Percentiles rank a stretch among this genome's conserved stretches.
phyloP scores from a whole-genome alignment of 805 yeast species.

The Starmerella kuoi region DNA sequence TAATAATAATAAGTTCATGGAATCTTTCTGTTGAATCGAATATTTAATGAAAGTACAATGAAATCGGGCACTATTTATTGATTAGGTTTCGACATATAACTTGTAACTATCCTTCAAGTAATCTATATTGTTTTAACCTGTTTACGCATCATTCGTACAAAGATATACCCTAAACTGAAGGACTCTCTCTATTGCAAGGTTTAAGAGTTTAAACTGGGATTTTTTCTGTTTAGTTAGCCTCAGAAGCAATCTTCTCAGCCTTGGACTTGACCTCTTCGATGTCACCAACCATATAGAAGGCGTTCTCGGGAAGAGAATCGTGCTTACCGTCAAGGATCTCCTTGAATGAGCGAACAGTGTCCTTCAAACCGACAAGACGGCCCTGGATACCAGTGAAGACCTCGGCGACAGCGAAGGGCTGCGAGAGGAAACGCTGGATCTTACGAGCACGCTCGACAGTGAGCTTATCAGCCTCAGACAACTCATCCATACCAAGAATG shows the following conservation, averaged over 20 bases:
- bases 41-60: too few species aligned
- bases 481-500: slow-evolving; percentile 99
- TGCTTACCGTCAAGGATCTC: slow-evolving; percentile 97
- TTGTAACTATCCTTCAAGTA: too few species aligned
- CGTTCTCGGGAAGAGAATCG: slow-evolving; percentile 97
- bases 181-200: slow-evolving; percentile 2
- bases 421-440: slow-evolving; percentile 99
- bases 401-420: slow-evolving; percentile 99
- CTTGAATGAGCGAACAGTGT: slow-evolving; percentile 87
- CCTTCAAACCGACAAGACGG: slow-evolving; percentile 91
- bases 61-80: too few species aligned
- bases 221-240: slow-evolving; percentile 26
- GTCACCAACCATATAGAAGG: slow-evolving; percentile 99
- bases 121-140: background rate
- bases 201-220: slow-evolving; percentile 1
- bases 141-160: background rate
- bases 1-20: too few species aligned
- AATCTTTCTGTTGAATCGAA: too few species aligned
- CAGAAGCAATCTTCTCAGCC: slow-evolving; percentile 98
- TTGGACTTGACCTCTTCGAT: slow-evolving; percentile 96
- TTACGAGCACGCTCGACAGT: slow-evolving; percentile 99
- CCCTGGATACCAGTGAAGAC: slow-evolving; percentile 99
- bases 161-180: background rate
- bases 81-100: too few species aligned
- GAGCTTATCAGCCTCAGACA: slow-evolving; percentile 95